Evolutionary conservation across 208 protist genomes (phyloP).

Genomic region (Acanthamoeba rhysodes): DNA sequence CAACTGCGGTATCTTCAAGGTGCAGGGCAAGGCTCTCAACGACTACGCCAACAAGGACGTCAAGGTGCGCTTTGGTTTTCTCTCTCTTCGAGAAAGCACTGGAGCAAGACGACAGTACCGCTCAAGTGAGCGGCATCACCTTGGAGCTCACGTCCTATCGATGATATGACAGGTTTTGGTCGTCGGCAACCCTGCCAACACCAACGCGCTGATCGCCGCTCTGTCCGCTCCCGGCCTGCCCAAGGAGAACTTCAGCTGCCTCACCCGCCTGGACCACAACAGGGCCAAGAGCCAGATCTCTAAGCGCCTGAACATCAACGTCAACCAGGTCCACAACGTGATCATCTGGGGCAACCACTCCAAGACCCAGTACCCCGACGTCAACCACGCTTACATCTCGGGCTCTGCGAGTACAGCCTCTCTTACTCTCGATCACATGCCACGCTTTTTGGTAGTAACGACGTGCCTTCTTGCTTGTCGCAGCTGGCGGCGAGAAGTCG

Average conservation of each 20-base stretch:
- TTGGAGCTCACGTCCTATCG: too few relatives aligned
- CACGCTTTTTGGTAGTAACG: neutral
- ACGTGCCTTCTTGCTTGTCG: constrained; percentile 62
- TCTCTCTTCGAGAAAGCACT: neutral
- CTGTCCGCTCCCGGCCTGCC: constrained; percentile 91
- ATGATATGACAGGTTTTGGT: constrained; percentile 91
- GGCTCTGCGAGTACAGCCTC: neutral
- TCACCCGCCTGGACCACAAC: constrained; percentile 98
- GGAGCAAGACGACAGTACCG: too few relatives aligned
- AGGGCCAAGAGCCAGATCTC: constrained; percentile 94
- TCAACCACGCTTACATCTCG: constrained; percentile 88
- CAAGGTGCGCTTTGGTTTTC: constrained; percentile 79
- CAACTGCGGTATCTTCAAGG: constrained; percentile 97
- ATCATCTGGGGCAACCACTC: constrained; percentile 94
- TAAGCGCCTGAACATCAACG: constrained; percentile 81
- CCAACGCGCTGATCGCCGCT: constrained; percentile 95
- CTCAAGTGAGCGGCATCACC: too few relatives aligned
- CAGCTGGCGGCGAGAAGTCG: constrained; percentile 75
- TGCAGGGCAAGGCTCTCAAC: constrained; percentile 94
- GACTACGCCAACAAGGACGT: constrained; percentile 92
- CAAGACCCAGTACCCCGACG: constrained; percentile 95
- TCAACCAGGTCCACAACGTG: constrained; percentile 17
- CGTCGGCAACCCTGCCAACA: constrained; percentile 99
- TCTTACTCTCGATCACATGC: neutral
- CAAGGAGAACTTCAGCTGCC: constrained; percentile 94